phyloP scores from a whole-genome alignment of 2,329 filamentous ascomycete species.

The Fusarium scirpi region DNA sequence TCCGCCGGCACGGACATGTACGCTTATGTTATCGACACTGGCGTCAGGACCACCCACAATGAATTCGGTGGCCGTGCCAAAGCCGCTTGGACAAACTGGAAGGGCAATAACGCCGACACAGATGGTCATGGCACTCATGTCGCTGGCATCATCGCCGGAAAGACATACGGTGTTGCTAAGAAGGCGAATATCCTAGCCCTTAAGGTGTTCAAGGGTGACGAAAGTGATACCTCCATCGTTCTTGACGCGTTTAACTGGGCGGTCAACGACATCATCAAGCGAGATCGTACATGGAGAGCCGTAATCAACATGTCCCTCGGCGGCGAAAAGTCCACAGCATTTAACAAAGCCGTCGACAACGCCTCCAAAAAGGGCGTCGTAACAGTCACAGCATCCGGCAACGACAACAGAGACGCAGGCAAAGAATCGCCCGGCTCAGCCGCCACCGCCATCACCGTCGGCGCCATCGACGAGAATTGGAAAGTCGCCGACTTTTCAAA shows the following conservation, averaged over 20 bases:
- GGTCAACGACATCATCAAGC: constrained; percentile 50
- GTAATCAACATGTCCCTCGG: constrained; percentile 61
- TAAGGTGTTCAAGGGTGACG: constrained; percentile 54
- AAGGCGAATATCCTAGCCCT: constrained; percentile 56
- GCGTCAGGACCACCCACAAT: constrained; percentile 16
- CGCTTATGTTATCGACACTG: constrained; percentile 33
- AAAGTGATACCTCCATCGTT: constrained; percentile 41
- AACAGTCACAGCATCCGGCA: constrained; percentile 54
- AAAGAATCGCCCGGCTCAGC: constrained; percentile 43
- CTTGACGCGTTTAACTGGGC: constrained; percentile 53
- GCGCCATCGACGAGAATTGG: constrained; percentile 50
- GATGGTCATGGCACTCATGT: constrained; percentile 39
- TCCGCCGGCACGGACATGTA: constrained; percentile 23
- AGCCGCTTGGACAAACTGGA: constrained; percentile 22
- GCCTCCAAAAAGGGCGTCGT: constrained; percentile 48
- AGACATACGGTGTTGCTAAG: constrained; percentile 53
- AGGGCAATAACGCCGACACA: constrained; percentile 4
- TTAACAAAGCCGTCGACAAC: constrained; percentile 37
- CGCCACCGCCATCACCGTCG: constrained; percentile 45
- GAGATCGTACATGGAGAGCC: constrained; percentile 47
- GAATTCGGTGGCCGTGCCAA: constrained; percentile 29
- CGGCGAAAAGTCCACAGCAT: constrained; percentile 18
- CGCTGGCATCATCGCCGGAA: constrained; percentile 37
- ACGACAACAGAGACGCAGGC: constrained; percentile 29
- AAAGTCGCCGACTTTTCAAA: constrained; percentile 57